These are phyloP conservation scores for Phytophthora aleatoria DNA, from an alignment of 352 stramenopile species.

Conservation along the genomic window DNA sequence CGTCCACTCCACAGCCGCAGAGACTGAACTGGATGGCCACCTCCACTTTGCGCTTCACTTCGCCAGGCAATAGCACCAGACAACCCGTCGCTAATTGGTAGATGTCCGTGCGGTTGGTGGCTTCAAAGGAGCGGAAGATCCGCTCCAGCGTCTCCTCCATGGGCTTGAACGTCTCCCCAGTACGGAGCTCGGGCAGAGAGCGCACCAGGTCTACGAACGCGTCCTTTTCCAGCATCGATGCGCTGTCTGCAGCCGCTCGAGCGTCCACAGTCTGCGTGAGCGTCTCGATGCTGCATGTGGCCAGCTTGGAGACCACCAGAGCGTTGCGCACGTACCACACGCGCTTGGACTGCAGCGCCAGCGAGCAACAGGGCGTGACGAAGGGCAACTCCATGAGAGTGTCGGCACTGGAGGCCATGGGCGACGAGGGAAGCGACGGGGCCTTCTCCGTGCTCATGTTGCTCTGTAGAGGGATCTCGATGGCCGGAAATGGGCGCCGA, in stretches of 20 bases:
- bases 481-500: constrained; percentile 11
- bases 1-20: constrained; percentile 40
- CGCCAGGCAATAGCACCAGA: constrained; percentile 58
- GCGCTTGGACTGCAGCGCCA: constrained; percentile 76
- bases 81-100: constrained; percentile 66
- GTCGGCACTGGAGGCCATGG: constrained; percentile 47
- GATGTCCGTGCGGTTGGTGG: constrained; percentile 58
- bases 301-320: constrained; percentile 68
- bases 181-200: constrained; percentile 56
- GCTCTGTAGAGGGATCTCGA: constrained; percentile 57
- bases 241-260: constrained; percentile 24
- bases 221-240: constrained; percentile 43
- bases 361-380: constrained; percentile 53
- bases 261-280: constrained; percentile 45
- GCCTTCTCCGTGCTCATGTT: constrained; percentile 50
- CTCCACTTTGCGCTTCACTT: constrained; percentile 59
- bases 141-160: constrained; percentile 69
- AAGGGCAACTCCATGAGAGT: constrained; percentile 61
- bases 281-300: constrained; percentile 44
- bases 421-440: constrained; percentile 64
- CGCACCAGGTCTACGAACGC: constrained; percentile 69
- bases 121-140: constrained; percentile 69
- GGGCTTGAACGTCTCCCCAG: constrained; percentile 61
- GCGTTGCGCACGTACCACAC: constrained; percentile 71
- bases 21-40: constrained; percentile 63